Base-by-base conservation (phyloP, 2,329 filamentous ascomycete species). In the Juglanconis sp. region DNA sequence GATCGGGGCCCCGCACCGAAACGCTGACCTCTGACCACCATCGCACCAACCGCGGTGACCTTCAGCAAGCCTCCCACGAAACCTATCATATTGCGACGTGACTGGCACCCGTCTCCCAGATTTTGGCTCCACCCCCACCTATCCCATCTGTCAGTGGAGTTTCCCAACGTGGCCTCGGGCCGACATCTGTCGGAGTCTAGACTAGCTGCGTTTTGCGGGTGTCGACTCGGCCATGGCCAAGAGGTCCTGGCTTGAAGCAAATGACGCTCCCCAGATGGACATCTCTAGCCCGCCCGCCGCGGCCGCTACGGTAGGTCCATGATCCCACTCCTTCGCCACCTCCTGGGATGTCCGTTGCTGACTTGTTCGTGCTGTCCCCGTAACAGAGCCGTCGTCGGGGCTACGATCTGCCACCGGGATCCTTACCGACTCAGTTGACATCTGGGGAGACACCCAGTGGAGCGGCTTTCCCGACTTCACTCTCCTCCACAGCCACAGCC, bases 211-310 rank as follows among this genome's bases (percentile, higher is more conserved):
- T 24, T 24, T 24, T 24, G 24, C 24, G 24, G 24, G 24, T 2
- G 24, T 42, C n/a, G 40, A 42, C 40, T 42, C 40, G 40, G 31
- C 44, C 38, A 57, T 57, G 56, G 56, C 56, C 56, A 57, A 57
- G 56, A 52, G 56, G 51, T 57, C 56, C 56, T 57, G 56, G 56
- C 56, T 51, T 30, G 56, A 57, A 46, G 56, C 9, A 30, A n/a
- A 50, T 49, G 56, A 57, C 56, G 51, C 56, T 49, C 47, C 51
- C 47, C 51, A 48, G n/a, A 36, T 51, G 36, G 47, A 44, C 56
- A 57, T 52, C 47, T 42, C 55, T 17, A 57, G 44, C 55, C 55
- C 55, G 40, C 55, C 55, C 34, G 17, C 50, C 5, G 40, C 8
- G 40, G 40, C 40, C n/a, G n/a, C 13, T 24, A 57, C 56, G 48